Evolutionary conservation across 768 basidiomycete species (phyloP).

Genomic region (Podaxis pistillaris): DNA sequence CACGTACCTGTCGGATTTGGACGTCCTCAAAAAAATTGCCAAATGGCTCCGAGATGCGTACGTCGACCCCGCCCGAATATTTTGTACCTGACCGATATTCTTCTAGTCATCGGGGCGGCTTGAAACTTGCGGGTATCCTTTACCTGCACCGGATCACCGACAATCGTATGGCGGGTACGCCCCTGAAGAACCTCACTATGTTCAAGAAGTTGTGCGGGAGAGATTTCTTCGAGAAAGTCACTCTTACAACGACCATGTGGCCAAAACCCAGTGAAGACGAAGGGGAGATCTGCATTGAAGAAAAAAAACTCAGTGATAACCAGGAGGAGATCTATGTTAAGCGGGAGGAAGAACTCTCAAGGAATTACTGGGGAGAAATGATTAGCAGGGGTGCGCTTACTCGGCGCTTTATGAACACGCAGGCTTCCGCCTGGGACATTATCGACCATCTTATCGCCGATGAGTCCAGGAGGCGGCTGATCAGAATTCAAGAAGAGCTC

Average conservation of each 20-base stretch:
- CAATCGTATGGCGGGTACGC: constrained; percentile 14
- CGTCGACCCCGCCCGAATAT: not conserved
- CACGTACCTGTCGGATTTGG: constrained; percentile 13
- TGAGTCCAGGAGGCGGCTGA: not conserved
- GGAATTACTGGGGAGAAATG: constrained; percentile 14
- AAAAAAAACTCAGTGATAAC: not conserved
- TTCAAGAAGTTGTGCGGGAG: constrained; percentile 14
- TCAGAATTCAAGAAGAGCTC: constrained; percentile 13
- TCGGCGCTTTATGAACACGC: not conserved
- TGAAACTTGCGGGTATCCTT: constrained; percentile 14
- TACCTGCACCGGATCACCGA: constrained; percentile 16
- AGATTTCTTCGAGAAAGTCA: constrained; percentile 7
- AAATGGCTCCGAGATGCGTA: constrained; percentile 9
- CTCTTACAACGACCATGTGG: constrained; percentile 16
- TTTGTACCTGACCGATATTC: not conserved
- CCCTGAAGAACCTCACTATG: constrained; percentile 11
- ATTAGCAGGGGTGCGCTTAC: not conserved
- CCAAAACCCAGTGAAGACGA: not conserved
- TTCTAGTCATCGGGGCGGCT: constrained; percentile 16
- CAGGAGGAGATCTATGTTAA: not conserved
- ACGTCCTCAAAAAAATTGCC: constrained; percentile 15
- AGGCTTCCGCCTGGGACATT: constrained; percentile 1
- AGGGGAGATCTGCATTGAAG: not conserved
- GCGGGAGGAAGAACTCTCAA: constrained; percentile 1
- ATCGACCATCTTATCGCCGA: not conserved